Evolutionary conservation across 305 asterid genomes (phyloP).

Genomic region (Fraxinus velutina): DNA sequence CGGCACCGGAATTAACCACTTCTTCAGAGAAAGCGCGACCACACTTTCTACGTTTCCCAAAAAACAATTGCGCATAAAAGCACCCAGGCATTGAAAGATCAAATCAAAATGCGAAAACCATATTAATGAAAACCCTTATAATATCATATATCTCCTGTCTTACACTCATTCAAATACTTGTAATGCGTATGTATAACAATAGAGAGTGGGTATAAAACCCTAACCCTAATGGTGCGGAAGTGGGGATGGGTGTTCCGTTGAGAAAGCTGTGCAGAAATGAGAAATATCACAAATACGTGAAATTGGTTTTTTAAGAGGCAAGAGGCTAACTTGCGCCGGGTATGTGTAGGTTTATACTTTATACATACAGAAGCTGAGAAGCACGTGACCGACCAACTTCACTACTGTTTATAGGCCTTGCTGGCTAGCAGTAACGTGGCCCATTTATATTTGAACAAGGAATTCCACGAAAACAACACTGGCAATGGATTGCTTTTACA

Average conservation of each 20-base stretch:
- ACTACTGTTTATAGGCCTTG: neutral
- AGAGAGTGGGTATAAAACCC: conserved; percentile 39
- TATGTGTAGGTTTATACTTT: conserved; percentile 8
- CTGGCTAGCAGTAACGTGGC: neutral
- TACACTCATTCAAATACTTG: neutral
- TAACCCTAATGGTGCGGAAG: conserved; percentile 30
- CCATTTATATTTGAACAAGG: neutral
- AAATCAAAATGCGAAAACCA: conserved; percentile 5
- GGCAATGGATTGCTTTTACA: neutral
- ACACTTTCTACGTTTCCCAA: conserved; percentile 24
- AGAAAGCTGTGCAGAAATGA: conserved; percentile 32
- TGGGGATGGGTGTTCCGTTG: conserved; percentile 45
- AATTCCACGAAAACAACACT: neutral
- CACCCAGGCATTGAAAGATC: conserved; percentile 55
- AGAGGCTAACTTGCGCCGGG: conserved; percentile 43
- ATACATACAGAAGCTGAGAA: neutral
- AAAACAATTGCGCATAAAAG: conserved; percentile 3
- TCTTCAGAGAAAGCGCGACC: neutral
- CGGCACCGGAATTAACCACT: conserved; percentile 11
- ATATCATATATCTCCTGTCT: neutral
- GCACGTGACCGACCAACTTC: neutral
- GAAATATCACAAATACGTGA: conserved; percentile 27
- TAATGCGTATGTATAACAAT: neutral
- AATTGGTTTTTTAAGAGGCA: conserved; percentile 27
- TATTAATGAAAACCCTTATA: neutral